Base-by-base conservation (phyloP, 495 filamentous ascomycete genomes). In the Penicillium robsamsonii region DNA sequence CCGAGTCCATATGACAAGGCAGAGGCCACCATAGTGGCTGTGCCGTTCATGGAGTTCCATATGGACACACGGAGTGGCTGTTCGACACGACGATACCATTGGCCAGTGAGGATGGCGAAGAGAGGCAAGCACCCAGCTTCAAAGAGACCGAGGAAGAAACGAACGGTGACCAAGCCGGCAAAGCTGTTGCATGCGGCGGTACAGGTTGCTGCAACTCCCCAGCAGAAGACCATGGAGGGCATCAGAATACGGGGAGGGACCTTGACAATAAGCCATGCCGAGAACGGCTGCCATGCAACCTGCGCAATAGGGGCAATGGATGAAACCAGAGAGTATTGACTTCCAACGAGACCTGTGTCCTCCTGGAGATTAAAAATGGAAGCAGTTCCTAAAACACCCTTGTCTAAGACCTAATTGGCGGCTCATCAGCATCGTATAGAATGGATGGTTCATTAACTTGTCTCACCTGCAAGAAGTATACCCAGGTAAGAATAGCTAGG, bases 101-200 rank as follows among this genome's bases (percentile, higher is more conserved):
- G 58, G 6, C 58, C 49, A 4, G 69, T 70, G 12, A 71, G 53
- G 35, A 71, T 37, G 25, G 70, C 63, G 56, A 65, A 70, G 8
- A 63, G 60, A 0, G 70, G 69, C n/a, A 63, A 61, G 46, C 72
- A 61, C 9, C 59, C 61, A 0, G 57, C 71, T 53, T 72, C 70
- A 18, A 73, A 60, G 38, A 69, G 53, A 18, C 69, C 70, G 8
- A 72, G 56, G 29, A 71, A 67, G 65, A 73, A 70, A 9, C 70
- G 67, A 49, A 60, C 50, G 8, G 62, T 60, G 43, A 70, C 61
- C 59, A 69, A 57, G 24, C 61, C 66, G 5, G 59, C 46, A 50
- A 70, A 69, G 47, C 56, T 67, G 52, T 30, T 4, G 29, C 45
- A 46, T 9, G 45, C 45, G n/a, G 45, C 25, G 4, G n/a, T 15